Conservation (phyloP, 1,284 basidiomycete genomes). For the Pyrrhoderma noxium region DNA sequence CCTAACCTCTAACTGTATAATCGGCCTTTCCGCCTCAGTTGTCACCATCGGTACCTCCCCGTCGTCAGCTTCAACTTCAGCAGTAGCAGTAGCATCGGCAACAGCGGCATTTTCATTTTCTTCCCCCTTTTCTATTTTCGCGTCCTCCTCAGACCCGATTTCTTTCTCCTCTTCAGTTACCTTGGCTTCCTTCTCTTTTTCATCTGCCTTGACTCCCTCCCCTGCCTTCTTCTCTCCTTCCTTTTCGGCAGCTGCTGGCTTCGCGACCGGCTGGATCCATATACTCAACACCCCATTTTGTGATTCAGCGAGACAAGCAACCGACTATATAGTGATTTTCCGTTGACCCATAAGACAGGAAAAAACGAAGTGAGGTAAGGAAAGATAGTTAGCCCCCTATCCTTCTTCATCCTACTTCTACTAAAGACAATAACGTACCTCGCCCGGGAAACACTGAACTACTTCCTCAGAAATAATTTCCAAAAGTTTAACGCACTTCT, state of each 20-base stretch:
- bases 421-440: conserved; percentile 43
- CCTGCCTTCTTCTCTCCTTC: conserved; percentile 20
- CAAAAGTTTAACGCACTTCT: conserved; percentile 66
- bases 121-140: too few relatives aligned
- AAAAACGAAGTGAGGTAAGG: neutral
- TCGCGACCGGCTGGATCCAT: conserved; percentile 53
- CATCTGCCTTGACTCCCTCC: neutral
- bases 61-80: conserved; percentile 1
- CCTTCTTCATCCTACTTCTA: too few relatives aligned
- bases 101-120: too few relatives aligned
- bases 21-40: conserved; percentile 27
- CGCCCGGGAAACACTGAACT: conserved; percentile 53
- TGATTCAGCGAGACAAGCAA: conserved; percentile 57
- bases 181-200: too few relatives aligned
- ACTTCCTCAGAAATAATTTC: conserved; percentile 66
- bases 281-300: conserved; percentile 44
- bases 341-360: neutral
- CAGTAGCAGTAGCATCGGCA: too few relatives aligned
- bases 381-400: too few relatives aligned
- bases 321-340: conserved; percentile 32
- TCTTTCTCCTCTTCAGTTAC: conserved; percentile 17
- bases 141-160: neutral
- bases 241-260: neutral
- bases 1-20: conserved; percentile 43
- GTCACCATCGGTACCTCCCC: conserved; percentile 8